A percentile compares a stretch with the other conserved stretches of the same genome.
Evolutionary conservation across 2,329 filamentous ascomycete genomes (phyloP).

Genomic region (Cercospora sp.): DNA sequence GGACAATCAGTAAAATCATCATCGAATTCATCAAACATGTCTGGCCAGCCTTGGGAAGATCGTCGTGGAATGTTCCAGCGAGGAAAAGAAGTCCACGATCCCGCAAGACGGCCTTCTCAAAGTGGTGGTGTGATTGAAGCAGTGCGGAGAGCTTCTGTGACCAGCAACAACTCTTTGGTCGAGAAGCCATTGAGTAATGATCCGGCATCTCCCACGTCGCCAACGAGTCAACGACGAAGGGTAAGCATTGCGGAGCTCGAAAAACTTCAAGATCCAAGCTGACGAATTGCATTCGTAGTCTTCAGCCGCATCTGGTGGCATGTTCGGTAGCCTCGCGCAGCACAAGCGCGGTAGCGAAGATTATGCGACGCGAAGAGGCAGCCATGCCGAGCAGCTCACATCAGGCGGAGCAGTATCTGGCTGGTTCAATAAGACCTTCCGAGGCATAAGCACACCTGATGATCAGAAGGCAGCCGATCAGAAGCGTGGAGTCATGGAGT

Average conservation of each 20-base stretch:
- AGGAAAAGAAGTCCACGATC: constrained; percentile 39
- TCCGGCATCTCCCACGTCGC: constrained; percentile 18
- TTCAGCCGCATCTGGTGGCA: constrained; percentile 30
- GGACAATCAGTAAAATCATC: neutral
- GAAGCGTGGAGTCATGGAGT: constrained; percentile 33
- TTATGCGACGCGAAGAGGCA: constrained; percentile 35
- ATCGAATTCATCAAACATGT: constrained; percentile 14
- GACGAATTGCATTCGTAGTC: constrained; percentile 19
- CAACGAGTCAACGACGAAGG: constrained; percentile 24
- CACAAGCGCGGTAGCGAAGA: constrained; percentile 38
- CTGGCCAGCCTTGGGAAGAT: constrained; percentile 32
- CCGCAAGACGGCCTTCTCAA: constrained; percentile 23
- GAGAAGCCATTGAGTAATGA: constrained; percentile 33
- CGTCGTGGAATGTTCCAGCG: constrained; percentile 38
- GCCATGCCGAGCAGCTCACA: constrained; percentile 28
- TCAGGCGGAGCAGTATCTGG: constrained; percentile 27
- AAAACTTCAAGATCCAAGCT: neutral
- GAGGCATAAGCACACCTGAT: constrained; percentile 25
- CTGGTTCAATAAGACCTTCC: constrained; percentile 37
- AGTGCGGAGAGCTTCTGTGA: constrained; percentile 32
- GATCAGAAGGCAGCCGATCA: constrained; percentile 15
- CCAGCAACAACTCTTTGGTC: constrained; percentile 25
- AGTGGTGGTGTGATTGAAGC: constrained; percentile 31
- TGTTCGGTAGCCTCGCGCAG: constrained; percentile 34
- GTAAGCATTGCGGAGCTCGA: constrained; percentile 4